Evolutionary conservation across 2,329 filamentous ascomycete species (phyloP), one percentile per base, ranked within the genome.

Genomic region (Neonectria coccinea): DNA sequence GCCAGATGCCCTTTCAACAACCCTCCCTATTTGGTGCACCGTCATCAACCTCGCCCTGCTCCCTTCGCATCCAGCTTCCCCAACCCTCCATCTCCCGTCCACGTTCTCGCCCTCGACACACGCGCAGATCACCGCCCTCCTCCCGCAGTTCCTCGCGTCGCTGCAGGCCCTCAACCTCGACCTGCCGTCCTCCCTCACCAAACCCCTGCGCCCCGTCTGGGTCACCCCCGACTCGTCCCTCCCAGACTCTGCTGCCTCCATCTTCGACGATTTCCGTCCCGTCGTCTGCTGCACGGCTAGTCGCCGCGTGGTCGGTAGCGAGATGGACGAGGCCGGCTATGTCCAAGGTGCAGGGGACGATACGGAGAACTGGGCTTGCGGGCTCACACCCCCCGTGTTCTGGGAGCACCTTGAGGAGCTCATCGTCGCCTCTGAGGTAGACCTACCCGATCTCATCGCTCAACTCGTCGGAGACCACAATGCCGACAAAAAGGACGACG

Each of bases 261-360:
- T 88, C 29, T 90, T 87, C 36, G 79, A 84, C 1, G 83, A 86
- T 11, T 93, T 88, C 73, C 85, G 92, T 70, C 89, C 92, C 0
- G 81, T 98, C 3, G 86, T 98, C 22, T 92, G 96, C 74, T 96
- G 93, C 75, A 97, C 94, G 1, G 91, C 93, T 12, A 97, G 93
- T 1, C 86, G 89, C 33, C 85, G 91, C 16, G 89, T 94, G 1
- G 80, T 81, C 2, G 91, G 89, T 12, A 88, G 87, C 3, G 92
- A 95, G 76, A 74, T 76, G 31, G 83, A 83, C 2, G 91, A 89
- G 22, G 88, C 86, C 0, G 76, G 79, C 4, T 99, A 99, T 75
- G 91, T 99, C 64, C 96, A 98, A 79, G 96, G 96, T 55, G 95
- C 95, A 1, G 96, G 92, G 2, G 96, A 99, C 78, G 96, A 99